phyloP scores from a whole-genome alignment of 2,329 filamentous ascomycete species.

The Curvularia hawaiiensis region DNA sequence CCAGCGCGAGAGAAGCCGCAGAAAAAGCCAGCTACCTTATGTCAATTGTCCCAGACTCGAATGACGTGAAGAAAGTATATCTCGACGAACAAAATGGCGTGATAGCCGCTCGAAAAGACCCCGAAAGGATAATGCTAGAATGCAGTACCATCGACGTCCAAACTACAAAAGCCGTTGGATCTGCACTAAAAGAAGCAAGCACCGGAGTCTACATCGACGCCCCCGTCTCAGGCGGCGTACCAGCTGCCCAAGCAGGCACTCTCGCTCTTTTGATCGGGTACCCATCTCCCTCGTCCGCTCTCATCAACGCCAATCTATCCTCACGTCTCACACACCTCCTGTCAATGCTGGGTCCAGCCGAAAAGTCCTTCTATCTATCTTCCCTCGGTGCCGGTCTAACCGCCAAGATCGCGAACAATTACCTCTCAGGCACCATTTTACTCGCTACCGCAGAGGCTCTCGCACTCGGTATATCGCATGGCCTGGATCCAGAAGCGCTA shows the following conservation, averaged over 20 bases:
- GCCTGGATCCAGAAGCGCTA: conserved; percentile 33
- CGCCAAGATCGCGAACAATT: conserved; percentile 44
- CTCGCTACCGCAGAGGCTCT: conserved; percentile 42
- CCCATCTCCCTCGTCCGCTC: conserved; percentile 2
- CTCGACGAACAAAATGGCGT: conserved; percentile 34
- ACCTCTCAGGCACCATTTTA: conserved; percentile 38
- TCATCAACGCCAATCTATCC: conserved; percentile 6
- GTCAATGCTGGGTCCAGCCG: conserved; percentile 30
- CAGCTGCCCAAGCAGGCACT: conserved; percentile 35
- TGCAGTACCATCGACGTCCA: conserved; percentile 43
- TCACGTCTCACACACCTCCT: conserved; percentile 21
- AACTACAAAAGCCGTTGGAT: conserved; percentile 33
- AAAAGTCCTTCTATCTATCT: conserved; percentile 39
- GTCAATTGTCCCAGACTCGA: conserved; percentile 36
- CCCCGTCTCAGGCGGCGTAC: conserved; percentile 42
- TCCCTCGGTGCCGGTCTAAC: conserved; percentile 37
- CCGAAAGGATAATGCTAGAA: conserved; percentile 33
- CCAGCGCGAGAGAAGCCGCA: conserved; percentile 36
- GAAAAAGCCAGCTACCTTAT: conserved; percentile 34
- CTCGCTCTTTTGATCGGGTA: conserved; percentile 38
- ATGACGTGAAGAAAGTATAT: conserved; percentile 40
- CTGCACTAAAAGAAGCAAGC: conserved; percentile 15
- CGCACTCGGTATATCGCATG: conserved; percentile 38
- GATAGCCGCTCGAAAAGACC: conserved; percentile 25
- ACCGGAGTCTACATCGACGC: conserved; percentile 38